A percentile compares a stretch with the other conserved stretches of the same genome.
These are phyloP conservation scores for Leccinellum rugosiceps DNA, from an alignment of 768 basidiomycete species.

Conservation along the genomic window DNA sequence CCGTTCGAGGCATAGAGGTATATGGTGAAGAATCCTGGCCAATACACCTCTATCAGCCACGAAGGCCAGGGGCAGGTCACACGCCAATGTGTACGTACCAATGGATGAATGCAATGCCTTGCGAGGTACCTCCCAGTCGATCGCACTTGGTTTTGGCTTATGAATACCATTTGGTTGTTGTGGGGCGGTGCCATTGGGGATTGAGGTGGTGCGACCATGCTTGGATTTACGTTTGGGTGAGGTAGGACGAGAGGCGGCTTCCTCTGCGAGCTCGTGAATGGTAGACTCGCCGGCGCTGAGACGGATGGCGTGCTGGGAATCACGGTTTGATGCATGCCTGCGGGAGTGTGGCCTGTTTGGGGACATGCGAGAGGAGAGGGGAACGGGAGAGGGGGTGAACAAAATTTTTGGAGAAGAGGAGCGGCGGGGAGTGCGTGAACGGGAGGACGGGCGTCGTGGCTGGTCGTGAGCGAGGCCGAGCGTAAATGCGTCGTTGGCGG, in stretches of 20 bases:
- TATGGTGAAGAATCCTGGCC: conserved; percentile 59
- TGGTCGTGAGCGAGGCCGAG: conserved; percentile 36
- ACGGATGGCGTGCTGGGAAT: conserved; percentile 19
- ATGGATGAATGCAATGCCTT: conserved; percentile 88
- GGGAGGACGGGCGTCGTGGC: conserved; percentile 27
- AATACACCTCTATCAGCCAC: conserved; percentile 6
- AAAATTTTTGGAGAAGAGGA: conserved; percentile 49
- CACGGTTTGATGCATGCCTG: conserved; percentile 22
- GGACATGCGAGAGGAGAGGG: conserved; percentile 33
- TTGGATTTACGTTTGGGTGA: conserved; percentile 20
- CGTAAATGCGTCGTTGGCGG: conserved; percentile 36
- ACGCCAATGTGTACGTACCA: conserved; percentile 47
- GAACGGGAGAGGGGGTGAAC: conserved; percentile 33
- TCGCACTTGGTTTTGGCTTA: conserved; percentile 16
- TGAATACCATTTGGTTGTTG: conserved; percentile 1
- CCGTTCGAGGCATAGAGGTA: conserved; percentile 52
- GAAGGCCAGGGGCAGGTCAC: not conserved
- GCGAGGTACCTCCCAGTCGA: conserved; percentile 90
- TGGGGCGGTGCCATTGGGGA: conserved; percentile 3
- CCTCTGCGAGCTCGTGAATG: conserved; percentile 26
- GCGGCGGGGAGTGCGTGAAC: conserved; percentile 30
- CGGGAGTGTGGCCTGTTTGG: conserved; percentile 31
- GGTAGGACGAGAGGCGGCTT: conserved; percentile 11
- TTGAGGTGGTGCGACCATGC: conserved; percentile 9
- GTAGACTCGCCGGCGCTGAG: conserved; percentile 14